These are phyloP conservation scores for Elongisporangium prolatum DNA, from an alignment of 352 stramenopile species.

Conservation along the genomic window DNA sequence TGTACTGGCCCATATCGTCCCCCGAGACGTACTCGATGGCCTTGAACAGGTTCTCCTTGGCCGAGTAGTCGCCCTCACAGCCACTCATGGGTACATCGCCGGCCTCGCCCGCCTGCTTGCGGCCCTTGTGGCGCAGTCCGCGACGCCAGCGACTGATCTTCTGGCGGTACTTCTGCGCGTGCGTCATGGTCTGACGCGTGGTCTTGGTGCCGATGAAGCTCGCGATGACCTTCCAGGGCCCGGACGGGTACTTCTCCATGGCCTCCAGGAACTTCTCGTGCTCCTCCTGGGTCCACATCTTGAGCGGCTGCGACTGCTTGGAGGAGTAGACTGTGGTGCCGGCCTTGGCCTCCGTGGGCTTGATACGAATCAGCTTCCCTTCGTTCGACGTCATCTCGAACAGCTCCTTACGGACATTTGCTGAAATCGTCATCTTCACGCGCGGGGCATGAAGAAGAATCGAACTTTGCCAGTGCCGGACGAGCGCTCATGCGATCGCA, in stretches of 20 bases:
- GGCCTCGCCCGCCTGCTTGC: constrained; percentile 51
- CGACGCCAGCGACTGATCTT: constrained; percentile 82
- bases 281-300: constrained; percentile 84
- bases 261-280: constrained; percentile 84
- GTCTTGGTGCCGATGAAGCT: constrained; percentile 80
- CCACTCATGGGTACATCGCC: constrained; percentile 18
- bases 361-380: constrained; percentile 81
- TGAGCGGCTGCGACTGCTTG: constrained; percentile 78
- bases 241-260: constrained; percentile 83
- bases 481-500: constrained; percentile 23
- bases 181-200: constrained; percentile 92
- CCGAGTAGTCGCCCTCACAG: constrained; percentile 37
- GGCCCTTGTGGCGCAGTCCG: constrained; percentile 72
- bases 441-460: constrained; percentile 18
- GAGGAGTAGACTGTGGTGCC: constrained; percentile 82
- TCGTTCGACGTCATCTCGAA: constrained; percentile 79
- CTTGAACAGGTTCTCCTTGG: constrained; percentile 56
- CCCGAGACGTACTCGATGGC: constrained; percentile 61
- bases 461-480: background rate
- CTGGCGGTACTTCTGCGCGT: constrained; percentile 82
- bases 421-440: constrained; percentile 78
- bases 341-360: constrained; percentile 78
- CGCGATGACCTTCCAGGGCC: constrained; percentile 81
- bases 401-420: constrained; percentile 80
- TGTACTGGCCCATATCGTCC: constrained; percentile 36